Evolutionary conservation across 129 eudicot genomes (phyloP).

Genomic region (Arctium minus): DNA sequence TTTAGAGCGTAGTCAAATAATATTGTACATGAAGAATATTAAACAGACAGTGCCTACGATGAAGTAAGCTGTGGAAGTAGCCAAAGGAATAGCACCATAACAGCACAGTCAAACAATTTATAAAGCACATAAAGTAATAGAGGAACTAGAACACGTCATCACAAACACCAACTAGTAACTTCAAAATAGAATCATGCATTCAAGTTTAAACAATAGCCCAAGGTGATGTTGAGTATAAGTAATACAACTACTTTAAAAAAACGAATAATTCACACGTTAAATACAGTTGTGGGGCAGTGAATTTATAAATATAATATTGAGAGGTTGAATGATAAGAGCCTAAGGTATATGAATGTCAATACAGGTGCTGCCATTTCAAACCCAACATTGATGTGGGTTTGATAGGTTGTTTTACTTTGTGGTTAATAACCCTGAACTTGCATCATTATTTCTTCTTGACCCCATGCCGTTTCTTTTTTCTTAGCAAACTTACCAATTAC

Average conservation of each 20-base stretch:
- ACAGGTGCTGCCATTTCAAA: background rate
- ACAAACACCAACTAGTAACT: background rate
- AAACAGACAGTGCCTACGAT: background rate
- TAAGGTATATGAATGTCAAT: background rate
- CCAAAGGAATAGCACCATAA: background rate
- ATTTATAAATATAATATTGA: background rate
- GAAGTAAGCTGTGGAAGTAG: background rate
- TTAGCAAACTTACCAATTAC: background rate
- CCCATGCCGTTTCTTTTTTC: background rate
- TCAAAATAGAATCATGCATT: background rate
- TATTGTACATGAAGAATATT: background rate
- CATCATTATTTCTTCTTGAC: no score
- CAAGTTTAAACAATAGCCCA: background rate
- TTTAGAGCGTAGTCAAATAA: constrained; percentile 7
- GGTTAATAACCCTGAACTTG: no score
- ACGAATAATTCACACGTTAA: background rate
- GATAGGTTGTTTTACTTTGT: no score
- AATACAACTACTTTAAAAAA: background rate
- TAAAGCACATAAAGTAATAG: background rate
- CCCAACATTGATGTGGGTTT: background rate
- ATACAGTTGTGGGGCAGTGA: background rate
- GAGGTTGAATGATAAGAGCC: background rate
- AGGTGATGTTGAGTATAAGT: background rate
- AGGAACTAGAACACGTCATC: background rate
- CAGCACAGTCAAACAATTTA: background rate